phyloP scores from a whole-genome alignment of 1,284 basidiomycete species.

The Limonomyces culmigenus region DNA sequence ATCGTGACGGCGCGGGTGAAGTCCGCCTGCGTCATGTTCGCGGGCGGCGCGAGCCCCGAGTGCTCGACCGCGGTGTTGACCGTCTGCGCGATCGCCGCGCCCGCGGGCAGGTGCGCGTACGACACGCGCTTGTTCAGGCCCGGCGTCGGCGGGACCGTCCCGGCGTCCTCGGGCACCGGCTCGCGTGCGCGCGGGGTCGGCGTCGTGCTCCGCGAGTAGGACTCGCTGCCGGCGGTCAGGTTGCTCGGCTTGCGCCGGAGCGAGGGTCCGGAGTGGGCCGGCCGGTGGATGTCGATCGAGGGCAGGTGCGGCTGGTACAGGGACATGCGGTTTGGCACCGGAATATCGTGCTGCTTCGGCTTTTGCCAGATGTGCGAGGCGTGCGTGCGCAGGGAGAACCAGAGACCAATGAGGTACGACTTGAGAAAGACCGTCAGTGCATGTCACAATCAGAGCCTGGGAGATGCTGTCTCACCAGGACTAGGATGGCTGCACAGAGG shows the following conservation, averaged over 20 bases:
- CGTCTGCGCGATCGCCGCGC: conserved; percentile 59
- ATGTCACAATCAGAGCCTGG: conserved; percentile 2
- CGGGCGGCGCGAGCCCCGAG: conserved; percentile 37
- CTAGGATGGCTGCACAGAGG: conserved; percentile 77
- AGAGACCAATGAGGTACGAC: conserved; percentile 94
- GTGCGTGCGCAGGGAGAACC: conserved; percentile 98
- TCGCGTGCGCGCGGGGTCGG: conserved; percentile 19
- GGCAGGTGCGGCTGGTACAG: conserved; percentile 55
- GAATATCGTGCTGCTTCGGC: conserved; percentile 70
- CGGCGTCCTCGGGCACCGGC: conserved; percentile 5
- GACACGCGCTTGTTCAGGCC: conserved; percentile 31
- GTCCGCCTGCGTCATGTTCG: conserved; percentile 66
- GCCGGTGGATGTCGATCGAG: background rate
- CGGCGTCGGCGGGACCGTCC: conserved; percentile 18
- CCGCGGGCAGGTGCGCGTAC: conserved; percentile 27
- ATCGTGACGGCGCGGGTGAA: conserved; percentile 83
- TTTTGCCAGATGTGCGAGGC: conserved; percentile 99
- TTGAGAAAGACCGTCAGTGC: conserved; percentile 14
- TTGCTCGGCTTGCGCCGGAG: conserved; percentile 28
- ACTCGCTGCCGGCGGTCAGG: conserved; percentile 15
- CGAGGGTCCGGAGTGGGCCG: conserved; percentile 9
- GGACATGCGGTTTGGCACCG: conserved; percentile 47
- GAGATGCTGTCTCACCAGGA: conserved; percentile 63
- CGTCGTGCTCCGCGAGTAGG: conserved; percentile 21
- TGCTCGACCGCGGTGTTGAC: conserved; percentile 60